These are phyloP conservation scores for Alternaria sp. DNA, from an alignment of 2,329 filamentous ascomycete species.

Conservation along the genomic window DNA sequence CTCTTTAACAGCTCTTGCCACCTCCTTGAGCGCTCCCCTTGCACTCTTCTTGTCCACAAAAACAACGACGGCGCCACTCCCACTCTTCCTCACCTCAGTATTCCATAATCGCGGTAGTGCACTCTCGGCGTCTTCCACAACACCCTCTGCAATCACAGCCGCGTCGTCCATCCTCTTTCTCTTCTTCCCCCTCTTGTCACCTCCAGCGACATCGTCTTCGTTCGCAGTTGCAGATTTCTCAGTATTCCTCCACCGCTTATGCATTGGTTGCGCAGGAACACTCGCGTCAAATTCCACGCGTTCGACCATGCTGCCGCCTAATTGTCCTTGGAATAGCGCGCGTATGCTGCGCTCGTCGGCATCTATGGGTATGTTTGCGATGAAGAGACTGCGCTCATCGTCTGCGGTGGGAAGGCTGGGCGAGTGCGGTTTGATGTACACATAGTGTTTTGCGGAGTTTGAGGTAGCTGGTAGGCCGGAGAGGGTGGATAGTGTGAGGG, in stretches of 20 bases:
- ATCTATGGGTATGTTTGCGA: slow-evolving; percentile 90
- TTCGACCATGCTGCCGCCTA: slow-evolving; percentile 82
- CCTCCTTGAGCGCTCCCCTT: slow-evolving; percentile 79
- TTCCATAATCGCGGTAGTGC: slow-evolving; percentile 78
- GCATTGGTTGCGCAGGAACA: slow-evolving; percentile 55
- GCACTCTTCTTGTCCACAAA: slow-evolving; percentile 86
- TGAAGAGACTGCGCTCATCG: slow-evolving; percentile 80
- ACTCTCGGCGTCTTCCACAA: slow-evolving; percentile 65
- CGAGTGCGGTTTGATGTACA: slow-evolving; percentile 85
- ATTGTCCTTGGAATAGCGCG: slow-evolving; percentile 75
- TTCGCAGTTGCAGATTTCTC: slow-evolving; percentile 36
- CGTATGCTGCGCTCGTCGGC: slow-evolving; percentile 81
- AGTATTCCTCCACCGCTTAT: slow-evolving; percentile 53
- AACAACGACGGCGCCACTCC: slow-evolving; percentile 80
- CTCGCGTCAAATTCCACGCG: slow-evolving; percentile 73
- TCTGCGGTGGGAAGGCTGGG: slow-evolving; percentile 72
- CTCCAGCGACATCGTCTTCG: slow-evolving; percentile 30
- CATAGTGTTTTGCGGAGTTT: slow-evolving; percentile 72
- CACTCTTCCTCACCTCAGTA: slow-evolving; percentile 73
- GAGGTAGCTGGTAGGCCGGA: slow-evolving; percentile 59
- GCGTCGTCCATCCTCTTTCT: slow-evolving; percentile 59
- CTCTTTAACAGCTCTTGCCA: slow-evolving; percentile 65
- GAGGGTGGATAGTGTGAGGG: slow-evolving; percentile 64
- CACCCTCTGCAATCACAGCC: slow-evolving; percentile 49
- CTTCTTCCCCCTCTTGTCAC: slow-evolving; percentile 57